phyloP scores from a whole-genome alignment of 108 stramenopile species.

The Nitzschia palea region DNA sequence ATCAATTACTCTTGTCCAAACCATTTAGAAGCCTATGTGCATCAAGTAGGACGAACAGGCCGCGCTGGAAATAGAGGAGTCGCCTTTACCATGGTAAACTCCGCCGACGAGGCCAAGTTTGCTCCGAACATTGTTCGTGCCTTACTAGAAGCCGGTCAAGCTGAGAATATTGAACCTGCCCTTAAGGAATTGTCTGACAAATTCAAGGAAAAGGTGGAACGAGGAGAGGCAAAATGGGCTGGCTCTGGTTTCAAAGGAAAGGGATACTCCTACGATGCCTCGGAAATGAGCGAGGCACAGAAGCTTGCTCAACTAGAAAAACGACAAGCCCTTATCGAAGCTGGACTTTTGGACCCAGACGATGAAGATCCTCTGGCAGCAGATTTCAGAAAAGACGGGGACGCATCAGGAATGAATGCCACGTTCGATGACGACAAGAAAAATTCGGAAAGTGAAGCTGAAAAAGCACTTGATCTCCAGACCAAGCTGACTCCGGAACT shows the following conservation, averaged over 20 bases:
- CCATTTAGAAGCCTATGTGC: slow-evolving; percentile 98
- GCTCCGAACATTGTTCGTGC: slow-evolving; percentile 94
- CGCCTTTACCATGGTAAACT: slow-evolving; percentile 95
- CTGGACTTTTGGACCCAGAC: slow-evolving; percentile 83
- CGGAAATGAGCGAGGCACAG: slow-evolving; percentile 93
- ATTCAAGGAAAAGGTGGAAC: slow-evolving; percentile 91
- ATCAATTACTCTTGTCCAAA: slow-evolving; percentile 98
- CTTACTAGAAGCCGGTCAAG: slow-evolving; percentile 85
- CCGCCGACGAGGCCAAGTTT: slow-evolving; percentile 92
- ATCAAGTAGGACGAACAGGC: slow-evolving; percentile 97
- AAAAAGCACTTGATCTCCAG: slow-evolving; percentile 48
- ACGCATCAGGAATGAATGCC: slow-evolving; percentile 14
- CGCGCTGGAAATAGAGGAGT: slow-evolving; percentile 93
- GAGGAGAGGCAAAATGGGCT: slow-evolving; percentile 94
- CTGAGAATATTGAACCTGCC: slow-evolving; percentile 85
- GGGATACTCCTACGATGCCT: slow-evolving; percentile 95
- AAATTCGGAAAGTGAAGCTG: slow-evolving; percentile 21
- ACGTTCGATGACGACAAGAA: neutral
- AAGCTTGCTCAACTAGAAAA: slow-evolving; percentile 86
- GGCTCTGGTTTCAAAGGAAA: slow-evolving; percentile 94
- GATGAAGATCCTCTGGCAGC: slow-evolving; percentile 55
- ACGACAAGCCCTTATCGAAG: slow-evolving; percentile 89
- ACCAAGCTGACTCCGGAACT: slow-evolving; percentile 74
- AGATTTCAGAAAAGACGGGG: slow-evolving; percentile 24
- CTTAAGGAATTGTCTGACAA: slow-evolving; percentile 84